Conservation (phyloP, 2,329 filamentous ascomycete species). For the Neopestalotiopsis clavispora region DNA sequence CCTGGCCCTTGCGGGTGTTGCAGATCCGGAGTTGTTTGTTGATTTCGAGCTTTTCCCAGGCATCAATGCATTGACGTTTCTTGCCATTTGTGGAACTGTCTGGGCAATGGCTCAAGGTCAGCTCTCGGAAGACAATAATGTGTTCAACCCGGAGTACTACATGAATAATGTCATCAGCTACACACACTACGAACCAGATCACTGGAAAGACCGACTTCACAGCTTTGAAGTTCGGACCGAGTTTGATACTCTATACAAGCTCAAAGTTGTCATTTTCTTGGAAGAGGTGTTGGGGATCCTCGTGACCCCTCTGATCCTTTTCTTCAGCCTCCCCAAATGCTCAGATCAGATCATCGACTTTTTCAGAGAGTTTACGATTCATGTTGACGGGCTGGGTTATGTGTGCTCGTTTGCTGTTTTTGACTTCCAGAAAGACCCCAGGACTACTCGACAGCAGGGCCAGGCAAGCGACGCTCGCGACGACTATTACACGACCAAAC, state of each 20-base stretch:
- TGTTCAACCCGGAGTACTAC: slow-evolving; percentile 91
- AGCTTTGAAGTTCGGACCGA: slow-evolving; percentile 92
- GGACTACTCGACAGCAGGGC: slow-evolving; percentile 44
- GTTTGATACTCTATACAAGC: slow-evolving; percentile 88
- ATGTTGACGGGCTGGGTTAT: slow-evolving; percentile 94
- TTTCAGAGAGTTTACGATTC: slow-evolving; percentile 95
- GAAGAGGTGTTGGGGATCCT: slow-evolving; percentile 93
- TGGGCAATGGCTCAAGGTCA: slow-evolving; percentile 85
- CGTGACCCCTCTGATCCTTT: slow-evolving; percentile 86
- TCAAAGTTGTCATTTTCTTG: slow-evolving; percentile 88
- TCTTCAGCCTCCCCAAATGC: slow-evolving; percentile 84
- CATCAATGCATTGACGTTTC: slow-evolving; percentile 87
- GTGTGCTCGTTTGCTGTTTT: slow-evolving; percentile 98
- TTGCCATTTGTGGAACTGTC: slow-evolving; percentile 80
- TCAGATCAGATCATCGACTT: slow-evolving; percentile 96
- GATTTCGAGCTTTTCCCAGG: slow-evolving; percentile 90
- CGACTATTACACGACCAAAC: slow-evolving; percentile 93
- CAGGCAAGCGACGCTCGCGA: slow-evolving; percentile 72
- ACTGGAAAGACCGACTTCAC: slow-evolving; percentile 90
- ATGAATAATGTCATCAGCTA: slow-evolving; percentile 89
- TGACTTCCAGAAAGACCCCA: slow-evolving; percentile 85
- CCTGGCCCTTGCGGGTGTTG: slow-evolving; percentile 80
- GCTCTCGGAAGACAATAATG: slow-evolving; percentile 84
- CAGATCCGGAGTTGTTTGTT: slow-evolving; percentile 89
- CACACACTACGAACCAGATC: slow-evolving; percentile 87